Base-by-base conservation (phyloP, 1,284 basidiomycete species). In the Austroboletus novae-zelandiae region DNA sequence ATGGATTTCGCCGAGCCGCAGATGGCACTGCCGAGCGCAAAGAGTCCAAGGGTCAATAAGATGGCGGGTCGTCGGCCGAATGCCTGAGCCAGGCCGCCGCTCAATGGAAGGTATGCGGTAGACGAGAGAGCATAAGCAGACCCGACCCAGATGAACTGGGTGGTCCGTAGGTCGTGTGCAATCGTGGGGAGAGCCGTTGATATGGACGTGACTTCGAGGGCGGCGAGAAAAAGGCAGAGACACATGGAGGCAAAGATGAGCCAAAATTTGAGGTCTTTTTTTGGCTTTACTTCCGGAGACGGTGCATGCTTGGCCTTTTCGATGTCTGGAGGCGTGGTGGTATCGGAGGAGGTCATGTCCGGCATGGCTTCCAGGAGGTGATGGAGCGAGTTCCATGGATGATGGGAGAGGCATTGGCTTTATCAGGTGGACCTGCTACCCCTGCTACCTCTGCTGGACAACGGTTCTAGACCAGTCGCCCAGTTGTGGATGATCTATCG, bases 1-100 rank as follows among this genome's bases (percentile, higher is more conserved):
- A 75, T 72, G 35, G 44, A 66, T 30, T 62, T 60, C 0, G 74
- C 73, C 3, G 69, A 64, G 18, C 72, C 73, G 40, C 70, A 74
- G 4, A 77, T 45, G 0, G 66, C 69, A 11, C 71, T 70, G 1
- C 74, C 73, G 4, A 74, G 31, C 7, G 69, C 62, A 25, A 49
- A 48, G 17, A 49, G 35, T n/a, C 18, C 45, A 23, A 72, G 58
- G 17, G 69, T 57, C 2, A 52, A 42, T 8, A 70, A 60, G 45
- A 74, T 61, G 17, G 67, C 52, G 0, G 63, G 56, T 27, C 69
- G 62, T 3, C 68, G 54, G 6, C 69, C 68, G 29, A 67, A 68
- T 5, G 61, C 52, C 54, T 68, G 51, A 3, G 68, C 65, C 9
- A 57, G 54, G 10, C 55, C 58, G 27, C 61, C 62, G 15, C 56